phyloP scores from a whole-genome alignment of 2,329 filamentous ascomycete genomes.

The Ophiostoma ulmi region DNA sequence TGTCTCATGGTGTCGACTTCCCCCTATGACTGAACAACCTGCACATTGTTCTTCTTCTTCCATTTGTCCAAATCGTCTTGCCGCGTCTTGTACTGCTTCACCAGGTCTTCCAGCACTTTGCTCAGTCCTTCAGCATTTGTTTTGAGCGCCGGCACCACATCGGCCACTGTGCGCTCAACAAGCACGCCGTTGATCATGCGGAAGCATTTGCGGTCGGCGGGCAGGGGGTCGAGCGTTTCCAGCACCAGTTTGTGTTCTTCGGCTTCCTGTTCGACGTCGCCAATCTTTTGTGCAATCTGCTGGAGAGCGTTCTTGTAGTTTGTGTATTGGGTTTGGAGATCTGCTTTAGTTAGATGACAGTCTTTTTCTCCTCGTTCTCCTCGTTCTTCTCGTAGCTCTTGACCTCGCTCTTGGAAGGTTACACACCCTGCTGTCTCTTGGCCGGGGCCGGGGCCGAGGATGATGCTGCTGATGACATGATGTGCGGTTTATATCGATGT shows the following conservation, averaged over 20 bases:
- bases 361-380: not conserved
- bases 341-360: slow-evolving; percentile 40
- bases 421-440: slow-evolving; percentile 69
- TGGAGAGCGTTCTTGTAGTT: slow-evolving; percentile 77
- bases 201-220: slow-evolving; percentile 89
- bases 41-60: slow-evolving; percentile 95
- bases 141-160: slow-evolving; percentile 83
- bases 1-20: not conserved
- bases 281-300: slow-evolving; percentile 91
- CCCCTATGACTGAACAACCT: slow-evolving; percentile 70
- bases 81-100: slow-evolving; percentile 94
- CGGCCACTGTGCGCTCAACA: slow-evolving; percentile 87
- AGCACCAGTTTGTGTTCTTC: slow-evolving; percentile 98
- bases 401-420: not conserved
- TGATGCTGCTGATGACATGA: slow-evolving; percentile 22
- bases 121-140: slow-evolving; percentile 92
- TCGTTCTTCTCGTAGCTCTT: not conserved
- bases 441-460: slow-evolving; percentile 37
- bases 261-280: slow-evolving; percentile 92
- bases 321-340: slow-evolving; percentile 73
- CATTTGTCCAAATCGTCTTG: slow-evolving; percentile 95
- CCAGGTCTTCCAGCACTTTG: slow-evolving; percentile 87
- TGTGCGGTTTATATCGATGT: not conserved
- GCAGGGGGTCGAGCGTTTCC: slow-evolving; percentile 79
- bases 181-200: slow-evolving; percentile 97